Percentiles rank a stretch among this genome's conserved stretches.
These are phyloP conservation scores for Globisporangium paddicum DNA, from an alignment of 352 stramenopile species.

Conservation along the genomic window DNA sequence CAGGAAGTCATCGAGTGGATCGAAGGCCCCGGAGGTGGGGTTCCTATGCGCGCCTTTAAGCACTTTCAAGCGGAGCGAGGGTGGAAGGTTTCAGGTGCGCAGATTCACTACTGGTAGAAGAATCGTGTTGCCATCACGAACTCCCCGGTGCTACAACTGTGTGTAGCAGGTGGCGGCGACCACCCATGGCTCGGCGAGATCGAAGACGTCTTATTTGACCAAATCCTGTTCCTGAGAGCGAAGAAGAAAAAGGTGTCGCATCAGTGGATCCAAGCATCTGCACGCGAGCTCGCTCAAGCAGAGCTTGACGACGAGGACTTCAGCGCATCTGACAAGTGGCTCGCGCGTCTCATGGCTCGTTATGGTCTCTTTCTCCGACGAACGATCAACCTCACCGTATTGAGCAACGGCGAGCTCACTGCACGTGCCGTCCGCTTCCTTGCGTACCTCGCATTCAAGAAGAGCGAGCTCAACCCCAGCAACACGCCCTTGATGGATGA, in stretches of 20 bases:
- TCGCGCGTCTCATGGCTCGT: slow-evolving; percentile 20
- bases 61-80: slow-evolving; percentile 14
- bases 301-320: slow-evolving; percentile 7
- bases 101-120: slow-evolving; percentile 21
- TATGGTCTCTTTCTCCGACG: slow-evolving; percentile 21
- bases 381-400: slow-evolving; percentile 17
- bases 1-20: slow-evolving; percentile 14
- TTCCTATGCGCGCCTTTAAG: slow-evolving; percentile 10
- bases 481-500: slow-evolving; percentile 22
- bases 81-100: slow-evolving; percentile 11
- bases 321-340: slow-evolving; percentile 18
- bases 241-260: slow-evolving; percentile 11
- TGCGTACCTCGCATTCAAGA: slow-evolving; percentile 1
- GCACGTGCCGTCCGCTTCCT: slow-evolving; percentile 13
- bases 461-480: slow-evolving; percentile 8
- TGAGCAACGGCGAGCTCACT: slow-evolving; percentile 13
- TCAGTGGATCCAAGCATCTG: slow-evolving; percentile 10
- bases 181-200: slow-evolving; percentile 3
- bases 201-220: slow-evolving; percentile 16
- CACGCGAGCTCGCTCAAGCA: background rate
- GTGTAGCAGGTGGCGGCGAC: background rate
- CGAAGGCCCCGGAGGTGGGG: slow-evolving; percentile 3
- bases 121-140: slow-evolving; percentile 9
- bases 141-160: slow-evolving; percentile 1
- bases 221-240: slow-evolving; percentile 9